Evolutionary conservation across 345 rosid genomes (phyloP), one percentile per base, ranked within the genome.

Genomic region (Ceriops tagal): DNA sequence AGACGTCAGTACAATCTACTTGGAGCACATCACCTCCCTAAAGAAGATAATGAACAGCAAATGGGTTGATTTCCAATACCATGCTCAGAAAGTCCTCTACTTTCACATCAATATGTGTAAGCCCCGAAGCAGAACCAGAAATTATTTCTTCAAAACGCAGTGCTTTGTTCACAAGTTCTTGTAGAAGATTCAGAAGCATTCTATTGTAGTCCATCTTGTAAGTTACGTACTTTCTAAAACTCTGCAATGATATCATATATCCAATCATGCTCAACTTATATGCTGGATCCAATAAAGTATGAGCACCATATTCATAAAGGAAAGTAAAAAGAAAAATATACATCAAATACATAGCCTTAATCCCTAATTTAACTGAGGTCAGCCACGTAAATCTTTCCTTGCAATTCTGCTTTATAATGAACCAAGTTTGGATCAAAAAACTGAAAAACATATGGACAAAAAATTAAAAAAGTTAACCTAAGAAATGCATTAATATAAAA

Each of bases 161-260:
- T 0, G 93, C 93, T 58, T 83, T 92, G 68, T 87, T 95, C 64
- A 87, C 89, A 31, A 95, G 85, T 71, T 95, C 96, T 53, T 87
- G 86, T 20, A 95, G 89, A 59, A 95, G 96, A 65, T 73, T 85
- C 18, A 95, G 88, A 10, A 95, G 92, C 80, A 92, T 77, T 55
- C 91, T 84, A 72, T 90, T 86, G 82, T 75, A 92, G 67, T 95
- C 99, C 80, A 86, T 95, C 86, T 92, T 95, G 74, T 83, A 90
- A 19, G 99, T 87, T 64, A 95, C 87, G 74, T 92, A 95, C 81
- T 86, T 83, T 73, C 90, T 87, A 84, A 95, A 95, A 83, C 87
- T 92, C 99, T 95, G 96, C 66, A 81, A 67, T 11, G n/a, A 62
- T 28, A 13, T 11, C 19, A 1, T 13, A 64, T 22, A 51, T n/a